phyloP scores from a whole-genome alignment of 2,329 filamentous ascomycete species.

The Zymoseptoria brevis region DNA sequence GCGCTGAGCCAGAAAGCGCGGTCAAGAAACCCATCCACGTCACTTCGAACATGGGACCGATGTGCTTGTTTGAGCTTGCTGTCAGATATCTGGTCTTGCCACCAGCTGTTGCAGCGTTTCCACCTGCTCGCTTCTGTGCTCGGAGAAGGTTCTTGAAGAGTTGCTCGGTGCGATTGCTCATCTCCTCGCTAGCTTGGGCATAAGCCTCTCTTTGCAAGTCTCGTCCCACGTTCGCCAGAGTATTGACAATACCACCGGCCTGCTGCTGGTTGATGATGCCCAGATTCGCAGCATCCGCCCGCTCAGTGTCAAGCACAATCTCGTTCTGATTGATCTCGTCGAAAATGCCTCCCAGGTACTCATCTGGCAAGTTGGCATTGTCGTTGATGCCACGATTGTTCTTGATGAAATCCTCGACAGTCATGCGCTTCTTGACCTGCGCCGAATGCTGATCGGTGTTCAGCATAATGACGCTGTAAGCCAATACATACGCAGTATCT shows the following conservation, averaged over 20 bases:
- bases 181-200: constrained; percentile 90
- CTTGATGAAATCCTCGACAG: constrained; percentile 94
- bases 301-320: constrained; percentile 88
- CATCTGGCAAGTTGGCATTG: constrained; percentile 82
- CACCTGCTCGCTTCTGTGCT: constrained; percentile 73
- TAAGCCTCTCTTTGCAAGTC: constrained; percentile 91
- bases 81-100: constrained; percentile 71
- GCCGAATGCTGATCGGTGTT: constrained; percentile 92
- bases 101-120: constrained; percentile 13
- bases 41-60: constrained; percentile 97
- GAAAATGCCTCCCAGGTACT: constrained; percentile 82
- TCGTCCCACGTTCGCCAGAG: constrained; percentile 81
- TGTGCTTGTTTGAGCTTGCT: constrained; percentile 86
- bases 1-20: constrained; percentile 83
- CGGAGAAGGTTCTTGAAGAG: constrained; percentile 89
- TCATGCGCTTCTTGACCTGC: constrained; percentile 85
- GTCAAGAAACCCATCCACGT: constrained; percentile 99
- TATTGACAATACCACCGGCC: constrained; percentile 39
- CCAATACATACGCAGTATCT: constrained; percentile 91
- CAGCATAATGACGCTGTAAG: constrained; percentile 92
- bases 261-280: constrained; percentile 53
- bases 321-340: constrained; percentile 89
- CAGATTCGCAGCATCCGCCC: constrained; percentile 76
- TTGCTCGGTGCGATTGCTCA: constrained; percentile 71
- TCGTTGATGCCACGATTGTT: constrained; percentile 99